Evolutionary conservation across 1,284 basidiomycete genomes (phyloP), one percentile per base, ranked within the genome.

Genomic region (Ceraceosorus guamensis): DNA sequence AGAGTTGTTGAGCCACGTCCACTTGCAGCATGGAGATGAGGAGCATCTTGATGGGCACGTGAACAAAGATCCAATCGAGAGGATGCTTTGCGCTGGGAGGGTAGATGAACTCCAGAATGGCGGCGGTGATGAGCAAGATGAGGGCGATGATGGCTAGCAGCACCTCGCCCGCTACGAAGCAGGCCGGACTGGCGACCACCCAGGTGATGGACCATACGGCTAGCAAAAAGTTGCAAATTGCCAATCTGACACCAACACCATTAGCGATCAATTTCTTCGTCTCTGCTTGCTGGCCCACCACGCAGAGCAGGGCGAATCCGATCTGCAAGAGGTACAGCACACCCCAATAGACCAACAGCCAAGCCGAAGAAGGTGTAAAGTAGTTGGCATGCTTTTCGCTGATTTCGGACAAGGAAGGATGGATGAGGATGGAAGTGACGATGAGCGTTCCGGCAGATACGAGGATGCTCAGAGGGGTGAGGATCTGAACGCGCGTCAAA

Each of bases 131-230:
- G 37, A 72, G 56, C 2, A 71, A 59, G 14, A 74, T 39, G 7
- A 70, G 16, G 2, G 63, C 62, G 34, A 65, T 65, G 43, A 67
- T 50, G 6, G 59, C 61, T 2, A 76, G 56, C 7, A 62, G 46
- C 10, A 52, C 62, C 24, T 61, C 61, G n/a, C 66, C 72, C 13
- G 66, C 52, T 35, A 66, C 56, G 32, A 67, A 67, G 5, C 69
- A 59, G 14, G 50, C 41, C 4, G 53, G 62, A 5, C 64, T 70
- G 53, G 74, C 65, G 33, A 76, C 35, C 65, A 89, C 87, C 83
- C 87, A 91, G 62, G 85, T 80, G 44, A 91, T 82, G 0, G 87
- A 87, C 88, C 89, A 92, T 3, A 83, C 76, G 0, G 87, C 88
- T 82, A 89, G 86, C 6, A 87, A 67, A 81, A 87, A 86, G 71